Percentiles rank a stretch among this genome's conserved stretches.
phyloP scores from a whole-genome alignment of 331 rosid species.

The Malus hybrid region DNA sequence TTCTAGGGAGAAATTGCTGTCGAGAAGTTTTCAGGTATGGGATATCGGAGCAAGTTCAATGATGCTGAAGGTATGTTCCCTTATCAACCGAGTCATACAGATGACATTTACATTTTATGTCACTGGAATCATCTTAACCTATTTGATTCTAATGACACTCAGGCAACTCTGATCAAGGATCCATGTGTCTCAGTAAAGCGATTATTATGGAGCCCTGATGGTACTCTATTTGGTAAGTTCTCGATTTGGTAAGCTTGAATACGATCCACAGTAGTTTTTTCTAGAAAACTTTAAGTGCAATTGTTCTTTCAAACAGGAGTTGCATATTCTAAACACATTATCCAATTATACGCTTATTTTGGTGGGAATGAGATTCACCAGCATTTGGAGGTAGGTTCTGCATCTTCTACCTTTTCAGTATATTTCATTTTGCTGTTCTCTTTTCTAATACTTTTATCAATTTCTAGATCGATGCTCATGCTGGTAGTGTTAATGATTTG shows the following conservation, averaged over 20 bases:
- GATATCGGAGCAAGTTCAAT: slow-evolving; percentile 51
- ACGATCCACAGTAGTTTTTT: background rate
- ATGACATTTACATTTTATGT: background rate
- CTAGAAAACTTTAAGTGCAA: background rate
- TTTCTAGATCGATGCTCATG: slow-evolving; percentile 81
- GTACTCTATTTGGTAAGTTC: slow-evolving; percentile 38
- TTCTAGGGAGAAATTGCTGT: slow-evolving; percentile 56
- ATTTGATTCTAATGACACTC: slow-evolving; percentile 13
- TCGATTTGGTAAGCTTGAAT: background rate
- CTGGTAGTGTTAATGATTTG: slow-evolving; percentile 84
- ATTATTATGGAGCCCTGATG: slow-evolving; percentile 49
- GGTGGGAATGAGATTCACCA: slow-evolving; percentile 62
- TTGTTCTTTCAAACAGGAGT: slow-evolving; percentile 48
- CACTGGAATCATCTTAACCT: background rate
- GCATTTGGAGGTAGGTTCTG: slow-evolving; percentile 61
- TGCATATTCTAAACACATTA: slow-evolving; percentile 84
- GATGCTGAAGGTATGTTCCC: slow-evolving; percentile 45
- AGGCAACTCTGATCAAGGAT: slow-evolving; percentile 41
- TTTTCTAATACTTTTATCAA: background rate
- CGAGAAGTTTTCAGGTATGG: slow-evolving; percentile 63
- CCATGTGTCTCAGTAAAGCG: slow-evolving; percentile 43
- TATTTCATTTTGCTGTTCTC: background rate
- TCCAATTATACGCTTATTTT: slow-evolving; percentile 68
- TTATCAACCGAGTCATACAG: background rate
- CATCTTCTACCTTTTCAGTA: background rate